phyloP scores from a whole-genome alignment of 1,139 yeast species.

The Meyerozyma guilliermondii region DNA sequence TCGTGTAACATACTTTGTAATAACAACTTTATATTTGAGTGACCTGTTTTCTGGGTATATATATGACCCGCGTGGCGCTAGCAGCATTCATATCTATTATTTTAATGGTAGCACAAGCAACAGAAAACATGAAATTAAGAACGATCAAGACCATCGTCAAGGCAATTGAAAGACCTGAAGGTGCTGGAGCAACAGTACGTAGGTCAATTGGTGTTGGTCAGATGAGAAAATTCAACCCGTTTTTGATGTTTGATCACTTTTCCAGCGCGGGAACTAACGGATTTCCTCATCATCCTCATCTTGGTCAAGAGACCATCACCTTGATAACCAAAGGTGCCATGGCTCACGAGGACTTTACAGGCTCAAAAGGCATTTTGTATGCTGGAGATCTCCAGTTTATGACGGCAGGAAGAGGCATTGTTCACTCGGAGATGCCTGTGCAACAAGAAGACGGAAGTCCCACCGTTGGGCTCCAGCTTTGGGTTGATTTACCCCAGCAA shows the following conservation, averaged over 20 bases:
- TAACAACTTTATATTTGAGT: neutral
- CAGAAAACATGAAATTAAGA: conserved; percentile 23
- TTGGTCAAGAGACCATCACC: conserved; percentile 87
- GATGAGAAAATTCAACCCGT: conserved; percentile 75
- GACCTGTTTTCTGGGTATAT: neutral
- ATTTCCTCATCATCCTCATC: conserved; percentile 91
- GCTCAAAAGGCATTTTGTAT: conserved; percentile 68
- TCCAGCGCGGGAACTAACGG: conserved; percentile 44
- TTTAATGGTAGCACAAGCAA: neutral
- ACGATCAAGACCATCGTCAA: conserved; percentile 54
- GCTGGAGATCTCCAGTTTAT: conserved; percentile 91
- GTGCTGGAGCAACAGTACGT: conserved; percentile 82
- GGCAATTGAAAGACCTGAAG: conserved; percentile 77
- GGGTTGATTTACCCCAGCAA: conserved; percentile 83
- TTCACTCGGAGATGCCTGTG: conserved; percentile 86
- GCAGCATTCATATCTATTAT: neutral
- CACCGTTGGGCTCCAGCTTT: conserved; percentile 74
- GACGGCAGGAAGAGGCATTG: conserved; percentile 92
- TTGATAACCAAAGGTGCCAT: conserved; percentile 68
- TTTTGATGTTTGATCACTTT: conserved; percentile 81
- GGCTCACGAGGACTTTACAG: conserved; percentile 92
- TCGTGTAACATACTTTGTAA: neutral
- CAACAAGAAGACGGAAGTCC: conserved; percentile 50
- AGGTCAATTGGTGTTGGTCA: conserved; percentile 71
- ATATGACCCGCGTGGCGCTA: neutral